A percentile compares a stretch with the other conserved stretches of the same genome.
phyloP scores from a whole-genome alignment of 345 rosid species.

The Firmiana major region DNA sequence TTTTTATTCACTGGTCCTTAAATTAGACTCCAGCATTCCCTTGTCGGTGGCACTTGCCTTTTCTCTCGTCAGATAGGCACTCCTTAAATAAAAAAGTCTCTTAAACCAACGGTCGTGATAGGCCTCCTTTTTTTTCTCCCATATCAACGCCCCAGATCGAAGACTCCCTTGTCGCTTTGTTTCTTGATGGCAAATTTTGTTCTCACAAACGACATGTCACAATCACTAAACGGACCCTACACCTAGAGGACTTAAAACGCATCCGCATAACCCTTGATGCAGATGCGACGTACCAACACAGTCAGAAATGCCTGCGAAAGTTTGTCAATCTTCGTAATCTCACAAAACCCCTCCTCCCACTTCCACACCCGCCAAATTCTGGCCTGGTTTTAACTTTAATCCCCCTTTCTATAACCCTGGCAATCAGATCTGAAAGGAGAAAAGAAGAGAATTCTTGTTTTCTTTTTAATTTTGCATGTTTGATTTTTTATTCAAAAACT shows the following conservation, averaged over 20 bases:
- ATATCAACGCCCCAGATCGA: background rate
- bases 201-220: background rate
- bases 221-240: background rate
- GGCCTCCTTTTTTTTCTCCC: background rate
- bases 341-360: background rate
- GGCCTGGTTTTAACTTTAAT: background rate
- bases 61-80: background rate
- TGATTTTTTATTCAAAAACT: background rate
- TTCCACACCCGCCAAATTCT: slow-evolving; percentile 18
- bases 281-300: slow-evolving; percentile 11
- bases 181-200: background rate
- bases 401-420: background rate
- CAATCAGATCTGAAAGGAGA: background rate
- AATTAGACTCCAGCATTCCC: background rate
- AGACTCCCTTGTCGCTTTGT: background rate
- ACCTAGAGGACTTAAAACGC: background rate
- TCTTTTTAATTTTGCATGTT: too few species aligned
- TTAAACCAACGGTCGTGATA: slow-evolving; percentile 1
- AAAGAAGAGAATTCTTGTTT: too few species aligned
- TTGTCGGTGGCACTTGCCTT: background rate
- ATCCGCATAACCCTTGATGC: slow-evolving; percentile 3
- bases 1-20: too few species aligned
- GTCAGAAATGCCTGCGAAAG: background rate
- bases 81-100: too few species aligned
- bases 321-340: background rate